Percentiles rank a stretch among this genome's conserved stretches.
phyloP scores from a whole-genome alignment of 257 asterid species.

The Vinca minor region DNA sequence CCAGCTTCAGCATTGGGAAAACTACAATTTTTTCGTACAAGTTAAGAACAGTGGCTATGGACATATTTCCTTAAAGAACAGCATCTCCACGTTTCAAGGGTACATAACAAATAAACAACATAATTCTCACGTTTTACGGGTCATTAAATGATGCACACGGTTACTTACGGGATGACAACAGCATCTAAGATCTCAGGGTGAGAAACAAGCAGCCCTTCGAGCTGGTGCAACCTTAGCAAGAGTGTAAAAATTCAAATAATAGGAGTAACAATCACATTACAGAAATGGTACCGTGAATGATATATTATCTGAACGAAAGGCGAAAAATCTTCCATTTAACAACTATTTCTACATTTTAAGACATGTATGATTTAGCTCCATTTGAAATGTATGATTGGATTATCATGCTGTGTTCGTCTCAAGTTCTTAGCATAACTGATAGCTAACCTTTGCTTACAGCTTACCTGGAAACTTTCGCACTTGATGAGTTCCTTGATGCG shows the following conservation, averaged over 20 bases:
- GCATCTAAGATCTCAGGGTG: constrained; percentile 91
- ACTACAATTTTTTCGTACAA: constrained; percentile 26
- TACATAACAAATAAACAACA: too few relatives aligned
- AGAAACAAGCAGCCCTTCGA: constrained; percentile 86
- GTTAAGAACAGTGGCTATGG: background rate
- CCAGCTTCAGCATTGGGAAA: constrained; percentile 98
- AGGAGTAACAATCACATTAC: background rate
- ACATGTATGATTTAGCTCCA: background rate
- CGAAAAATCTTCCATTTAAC: background rate
- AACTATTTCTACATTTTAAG: background rate
- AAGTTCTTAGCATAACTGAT: background rate
- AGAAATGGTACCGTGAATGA: background rate
- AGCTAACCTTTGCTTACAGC: background rate
- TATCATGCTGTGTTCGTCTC: background rate
- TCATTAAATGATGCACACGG: background rate
- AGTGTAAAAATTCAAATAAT: background rate
- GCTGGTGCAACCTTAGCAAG: constrained; percentile 91
- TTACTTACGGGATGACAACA: constrained; percentile 83
- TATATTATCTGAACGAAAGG: background rate
- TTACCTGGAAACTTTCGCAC: constrained; percentile 88
- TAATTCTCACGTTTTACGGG: too few relatives aligned
- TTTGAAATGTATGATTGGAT: background rate
- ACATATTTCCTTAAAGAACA: background rate
- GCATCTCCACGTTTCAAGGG: background rate
- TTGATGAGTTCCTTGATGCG: constrained; percentile 91